Percentiles rank a stretch among this genome's conserved stretches.
phyloP scores from a whole-genome alignment of 176 grass and related monocot genomes.

The Melocanna baccifera region DNA sequence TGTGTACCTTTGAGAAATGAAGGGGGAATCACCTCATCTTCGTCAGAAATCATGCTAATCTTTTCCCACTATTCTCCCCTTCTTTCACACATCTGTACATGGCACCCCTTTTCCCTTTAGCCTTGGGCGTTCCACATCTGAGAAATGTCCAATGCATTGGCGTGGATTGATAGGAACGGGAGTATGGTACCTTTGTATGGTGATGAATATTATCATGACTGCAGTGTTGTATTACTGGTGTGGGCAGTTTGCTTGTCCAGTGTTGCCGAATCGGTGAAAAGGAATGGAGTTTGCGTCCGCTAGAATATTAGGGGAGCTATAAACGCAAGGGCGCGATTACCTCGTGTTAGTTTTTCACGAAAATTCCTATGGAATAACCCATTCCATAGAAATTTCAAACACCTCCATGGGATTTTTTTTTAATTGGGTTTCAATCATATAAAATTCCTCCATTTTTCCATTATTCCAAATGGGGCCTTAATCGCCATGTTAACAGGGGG shows the following conservation, averaged over 20 bases:
- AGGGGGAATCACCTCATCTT: neutral
- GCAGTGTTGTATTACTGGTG: neutral
- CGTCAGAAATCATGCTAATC: neutral
- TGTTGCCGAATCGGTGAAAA: neutral
- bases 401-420: neutral
- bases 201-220: neutral
- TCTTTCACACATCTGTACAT: neutral
- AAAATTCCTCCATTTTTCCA: neutral
- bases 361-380: neutral
- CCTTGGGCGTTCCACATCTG: neutral
- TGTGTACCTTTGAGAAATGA: slow-evolving; percentile 22
- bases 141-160: neutral
- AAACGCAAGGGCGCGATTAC: neutral
- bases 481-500: neutral
- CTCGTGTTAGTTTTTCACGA: neutral
- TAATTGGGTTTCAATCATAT: neutral
- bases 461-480: neutral
- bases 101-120: neutral
- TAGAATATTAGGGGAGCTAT: neutral
- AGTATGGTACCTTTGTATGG: neutral
- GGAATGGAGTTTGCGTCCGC: neutral
- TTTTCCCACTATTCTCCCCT: neutral
- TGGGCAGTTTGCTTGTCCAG: neutral
- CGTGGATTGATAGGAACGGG: neutral
- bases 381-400: neutral